phyloP scores from a whole-genome alignment of 495 filamentous ascomycete genomes.

The Lophiostoma macrostomum region DNA sequence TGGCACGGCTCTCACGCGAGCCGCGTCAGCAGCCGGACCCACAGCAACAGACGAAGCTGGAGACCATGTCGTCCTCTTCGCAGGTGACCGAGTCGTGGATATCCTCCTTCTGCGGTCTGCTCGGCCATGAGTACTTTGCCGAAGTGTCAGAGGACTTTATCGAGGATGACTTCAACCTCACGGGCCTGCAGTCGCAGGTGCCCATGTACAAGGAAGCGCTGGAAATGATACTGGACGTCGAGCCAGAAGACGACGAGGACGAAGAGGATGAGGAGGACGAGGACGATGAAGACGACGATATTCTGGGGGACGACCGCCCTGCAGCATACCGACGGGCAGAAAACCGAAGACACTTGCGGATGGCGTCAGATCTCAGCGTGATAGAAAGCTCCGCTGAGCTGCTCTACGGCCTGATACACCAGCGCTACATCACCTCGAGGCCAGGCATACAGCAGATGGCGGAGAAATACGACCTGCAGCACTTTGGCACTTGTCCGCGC shows the following conservation, averaged over 20 bases:
- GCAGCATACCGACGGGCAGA: conserved; percentile 55
- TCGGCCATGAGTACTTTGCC: conserved; percentile 98
- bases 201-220: conserved; percentile 98
- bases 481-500: conserved; percentile 90
- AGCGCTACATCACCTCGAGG: conserved; percentile 96
- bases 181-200: conserved; percentile 89
- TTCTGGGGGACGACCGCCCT: conserved; percentile 39
- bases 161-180: conserved; percentile 99
- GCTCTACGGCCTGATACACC: conserved; percentile 96
- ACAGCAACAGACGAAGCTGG: background rate
- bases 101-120: conserved; percentile 87
- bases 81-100: conserved; percentile 94
- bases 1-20: conserved; percentile 5
- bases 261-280: conserved; percentile 70
- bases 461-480: conserved; percentile 93
- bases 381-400: conserved; percentile 97
- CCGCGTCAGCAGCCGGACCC: conserved; percentile 6
- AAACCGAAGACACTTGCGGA: conserved; percentile 77
- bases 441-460: conserved; percentile 98
- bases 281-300: conserved; percentile 65
- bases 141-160: conserved; percentile 99
- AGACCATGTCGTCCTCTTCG: conserved; percentile 62
- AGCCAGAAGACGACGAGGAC: conserved; percentile 88
- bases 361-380: conserved; percentile 86
- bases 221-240: conserved; percentile 98